Evolutionary conservation across 768 basidiomycete species (phyloP), one percentile per base, ranked within the genome.

Genomic region (Mrakia gelida): DNA sequence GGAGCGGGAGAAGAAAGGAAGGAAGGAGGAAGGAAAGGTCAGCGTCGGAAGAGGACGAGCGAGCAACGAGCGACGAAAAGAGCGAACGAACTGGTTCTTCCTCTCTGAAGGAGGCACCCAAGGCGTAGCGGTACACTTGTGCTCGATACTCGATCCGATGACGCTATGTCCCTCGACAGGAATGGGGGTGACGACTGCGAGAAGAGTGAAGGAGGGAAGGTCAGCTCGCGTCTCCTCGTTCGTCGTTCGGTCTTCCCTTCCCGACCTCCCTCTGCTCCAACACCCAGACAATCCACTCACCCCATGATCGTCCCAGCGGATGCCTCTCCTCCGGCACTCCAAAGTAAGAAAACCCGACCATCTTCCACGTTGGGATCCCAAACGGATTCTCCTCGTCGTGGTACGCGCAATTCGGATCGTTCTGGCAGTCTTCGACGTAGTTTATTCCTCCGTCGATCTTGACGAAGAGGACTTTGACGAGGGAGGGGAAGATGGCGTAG

Each of bases 11-110:
- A 32, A 62, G 23, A 62, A 9, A 34, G 3, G 15, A 34, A 34
- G 5, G 21, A 67, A 3, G 38, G 8, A 38, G 38, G 38, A 38
- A 34, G 26, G 32, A 23, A 32, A 34, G 4, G 65, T 6, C 54
- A 21, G 54, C 21, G 1, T 59, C 23, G 9, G 4, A 43, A 45
- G 32, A 67, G 18, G 7, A 3, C 18, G 38, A 43, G n/a, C 18
- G 67, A n/a, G 67, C 32, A 3, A 10, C 38, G 65, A 21, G 21
- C 0, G 65, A 41, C 0, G 21, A 32, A 67, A 8, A 34, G 65
- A 38, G 65, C n/a, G 32, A 15, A 70, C 67, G 67, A 41, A 70
- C 67, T 70, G 67, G n/a, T 70, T 70, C 26, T 45, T 70, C 26
- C 67, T 18, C 41, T 70, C 34, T 0, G 34, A 34, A 0, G 41